Evolutionary conservation across 2,329 filamentous ascomycete genomes (phyloP), one percentile per base, ranked within the genome.

Genomic region (Pseudogymnoascus sp.): DNA sequence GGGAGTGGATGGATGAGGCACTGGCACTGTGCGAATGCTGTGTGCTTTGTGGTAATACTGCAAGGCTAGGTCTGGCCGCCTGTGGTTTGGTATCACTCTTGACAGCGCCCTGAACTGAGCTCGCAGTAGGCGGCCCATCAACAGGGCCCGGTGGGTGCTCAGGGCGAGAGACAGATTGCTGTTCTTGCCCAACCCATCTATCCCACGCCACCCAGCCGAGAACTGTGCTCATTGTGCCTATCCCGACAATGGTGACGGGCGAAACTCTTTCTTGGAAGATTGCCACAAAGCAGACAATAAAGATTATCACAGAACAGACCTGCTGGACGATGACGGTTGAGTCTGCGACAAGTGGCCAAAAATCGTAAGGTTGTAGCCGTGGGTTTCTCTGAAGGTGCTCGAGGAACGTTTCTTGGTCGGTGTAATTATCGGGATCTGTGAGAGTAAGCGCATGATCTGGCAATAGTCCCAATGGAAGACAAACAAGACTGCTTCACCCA

Each of bases 381-480:
- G 93, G 93, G 74, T 99, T 99, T 59, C 93, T 86, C 75, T 99
- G 93, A 17, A 99, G 85, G 70, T 96, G 92, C 73, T 97, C 93
- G 68, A 99, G 87, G 71, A 99, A 99, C 1, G 95, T 97, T 65
- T 91, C 90, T 73, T 95, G 92, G 74, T 99, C 95, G 42, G 95
- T 97, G 74, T 97, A 97, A 75, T 99, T 99, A 75, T 99, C 95
- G n/a, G 95, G 93, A 73, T 96, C 91, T 93, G 59, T n/a, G 26
- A n/a, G 56, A 23, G 67, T 73, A 61, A 73, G 66, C 63, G 67
- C 13, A 21, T 40, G 50, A 23, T 62, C 61, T 33, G 35, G 19
- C 29, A 19, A 59, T 38, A 9, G 23, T 61, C 40, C 17, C 40
- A 40, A 59, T 19, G 56, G 38, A 44, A 38, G 31, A 77, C 86